These are phyloP conservation scores for Podaxis carcinomalis DNA, from an alignment of 768 basidiomycete species.

Conservation along the genomic window DNA sequence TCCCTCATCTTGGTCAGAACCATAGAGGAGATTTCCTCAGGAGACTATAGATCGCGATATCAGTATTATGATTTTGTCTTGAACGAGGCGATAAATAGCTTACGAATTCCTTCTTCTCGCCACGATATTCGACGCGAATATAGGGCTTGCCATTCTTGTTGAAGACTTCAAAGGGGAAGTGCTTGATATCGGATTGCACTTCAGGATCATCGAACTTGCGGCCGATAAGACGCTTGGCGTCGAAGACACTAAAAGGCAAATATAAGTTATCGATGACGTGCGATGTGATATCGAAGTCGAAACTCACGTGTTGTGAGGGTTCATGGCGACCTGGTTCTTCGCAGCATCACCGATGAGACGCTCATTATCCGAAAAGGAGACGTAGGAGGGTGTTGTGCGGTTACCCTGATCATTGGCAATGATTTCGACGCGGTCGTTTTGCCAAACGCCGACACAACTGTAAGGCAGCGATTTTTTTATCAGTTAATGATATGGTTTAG, in stretches of 20 bases:
- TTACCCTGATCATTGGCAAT: slow-evolving; percentile 95
- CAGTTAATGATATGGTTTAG: slow-evolving; percentile 1
- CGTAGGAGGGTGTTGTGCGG: slow-evolving; percentile 94
- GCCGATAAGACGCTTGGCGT: slow-evolving; percentile 97
- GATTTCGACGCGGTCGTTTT: slow-evolving; percentile 98
- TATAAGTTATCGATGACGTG: slow-evolving; percentile 2
- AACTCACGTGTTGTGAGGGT: slow-evolving; percentile 83
- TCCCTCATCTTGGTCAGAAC: slow-evolving; percentile 98
- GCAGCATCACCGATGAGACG: slow-evolving; percentile 99
- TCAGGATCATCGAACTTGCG: slow-evolving; percentile 85
- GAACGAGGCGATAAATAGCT: slow-evolving; percentile 25
- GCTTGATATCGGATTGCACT: slow-evolving; percentile 80
- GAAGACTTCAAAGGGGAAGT: slow-evolving; percentile 93
- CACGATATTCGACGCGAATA: slow-evolving; percentile 87
- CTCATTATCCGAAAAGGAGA: slow-evolving; percentile 92
- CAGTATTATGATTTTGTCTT: neutral
- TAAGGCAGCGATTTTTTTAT: neutral
- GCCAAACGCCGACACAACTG: slow-evolving; percentile 99
- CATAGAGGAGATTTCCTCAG: slow-evolving; percentile 98
- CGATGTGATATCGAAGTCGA: neutral
- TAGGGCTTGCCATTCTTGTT: slow-evolving; percentile 87
- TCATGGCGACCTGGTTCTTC: slow-evolving; percentile 98
- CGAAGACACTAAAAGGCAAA: slow-evolving; percentile 69
- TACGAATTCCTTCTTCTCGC: slow-evolving; percentile 91
- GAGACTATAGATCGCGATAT: slow-evolving; percentile 49